A percentile compares a stretch with the other conserved stretches of the same genome.
Conservation (phyloP, 805 yeast species). For the Groenewaldozyma tartarivorans region DNA sequence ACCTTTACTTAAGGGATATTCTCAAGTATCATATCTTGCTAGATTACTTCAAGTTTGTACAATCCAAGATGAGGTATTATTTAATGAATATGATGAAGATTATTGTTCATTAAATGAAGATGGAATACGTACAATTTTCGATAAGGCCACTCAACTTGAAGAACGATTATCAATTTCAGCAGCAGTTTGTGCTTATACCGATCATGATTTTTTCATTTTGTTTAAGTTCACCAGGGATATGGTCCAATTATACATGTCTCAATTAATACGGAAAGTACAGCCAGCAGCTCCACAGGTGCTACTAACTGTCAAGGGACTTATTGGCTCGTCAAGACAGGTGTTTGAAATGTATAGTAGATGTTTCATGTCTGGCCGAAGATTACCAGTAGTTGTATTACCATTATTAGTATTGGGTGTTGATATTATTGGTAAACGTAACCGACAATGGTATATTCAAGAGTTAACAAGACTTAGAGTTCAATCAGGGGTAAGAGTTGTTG, state of each 20-base stretch:
- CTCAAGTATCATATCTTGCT: not conserved
- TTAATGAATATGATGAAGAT: not conserved
- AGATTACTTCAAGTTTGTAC: not conserved
- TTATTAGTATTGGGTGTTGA: not conserved
- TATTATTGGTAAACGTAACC: not conserved
- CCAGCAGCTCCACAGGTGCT: not conserved
- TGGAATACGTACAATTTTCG: not conserved
- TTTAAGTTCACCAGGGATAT: not conserved
- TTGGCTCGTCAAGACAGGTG: not conserved
- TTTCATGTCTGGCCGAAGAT: not conserved
- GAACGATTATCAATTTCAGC: too few relatives aligned
- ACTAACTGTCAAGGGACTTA: not conserved
- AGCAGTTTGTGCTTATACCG: too few relatives aligned
- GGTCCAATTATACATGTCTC: not conserved
- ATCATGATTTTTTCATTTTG: too few relatives aligned
- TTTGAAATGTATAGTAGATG: not conserved
- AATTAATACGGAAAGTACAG: not conserved
- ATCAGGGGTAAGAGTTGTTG: not conserved
- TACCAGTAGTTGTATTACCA: not conserved
- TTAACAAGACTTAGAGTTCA: not conserved
- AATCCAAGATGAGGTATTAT: not conserved
- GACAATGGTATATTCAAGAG: constrained; percentile 1
- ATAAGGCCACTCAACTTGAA: not conserved
- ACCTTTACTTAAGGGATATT: not conserved
- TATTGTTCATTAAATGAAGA: not conserved